Evolutionary conservation across 176 grass and related monocot species (phyloP).

Genomic region (Cocos nucifera): DNA sequence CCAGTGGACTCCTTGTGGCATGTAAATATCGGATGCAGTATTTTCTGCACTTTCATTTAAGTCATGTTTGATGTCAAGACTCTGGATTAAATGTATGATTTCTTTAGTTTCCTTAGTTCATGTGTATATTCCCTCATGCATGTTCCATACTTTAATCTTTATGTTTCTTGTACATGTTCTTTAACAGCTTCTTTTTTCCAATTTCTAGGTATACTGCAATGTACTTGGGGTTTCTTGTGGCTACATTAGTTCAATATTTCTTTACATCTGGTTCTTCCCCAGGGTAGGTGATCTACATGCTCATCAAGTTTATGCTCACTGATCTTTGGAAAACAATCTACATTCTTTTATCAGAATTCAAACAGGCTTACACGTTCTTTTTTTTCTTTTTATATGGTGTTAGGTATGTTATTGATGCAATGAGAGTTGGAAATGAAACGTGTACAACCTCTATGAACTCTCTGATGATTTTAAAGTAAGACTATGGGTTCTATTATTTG

Average conservation of each 20-base stretch:
- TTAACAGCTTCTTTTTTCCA: not conserved
- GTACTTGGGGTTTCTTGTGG: constrained; percentile 58
- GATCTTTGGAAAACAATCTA: not conserved
- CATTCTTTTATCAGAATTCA: not conserved
- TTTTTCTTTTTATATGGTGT: constrained; percentile 7
- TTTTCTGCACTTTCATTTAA: too few species aligned
- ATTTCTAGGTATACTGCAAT: constrained; percentile 59
- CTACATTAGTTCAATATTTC: constrained; percentile 61
- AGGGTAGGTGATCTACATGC: constrained; percentile 42
- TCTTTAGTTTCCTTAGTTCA: too few species aligned
- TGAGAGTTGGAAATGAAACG: constrained; percentile 50
- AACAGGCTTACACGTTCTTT: too few species aligned
- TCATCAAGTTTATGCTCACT: constrained; percentile 9
- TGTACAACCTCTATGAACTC: constrained; percentile 64
- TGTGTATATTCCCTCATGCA: not conserved
- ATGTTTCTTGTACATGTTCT: not conserved
- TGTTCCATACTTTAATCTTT: not conserved
- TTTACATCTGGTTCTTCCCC: constrained; percentile 68
- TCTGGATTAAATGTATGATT: too few species aligned
- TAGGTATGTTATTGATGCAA: constrained; percentile 70
- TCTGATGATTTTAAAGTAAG: constrained; percentile 63
- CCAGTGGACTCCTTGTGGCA: too few species aligned
- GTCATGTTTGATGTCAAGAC: too few species aligned
- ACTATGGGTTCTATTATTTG: constrained; percentile 22
- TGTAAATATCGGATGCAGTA: too few species aligned